Conservation (phyloP, 352 stramenopile genomes). For the Peronosclerospora sorghi region DNA sequence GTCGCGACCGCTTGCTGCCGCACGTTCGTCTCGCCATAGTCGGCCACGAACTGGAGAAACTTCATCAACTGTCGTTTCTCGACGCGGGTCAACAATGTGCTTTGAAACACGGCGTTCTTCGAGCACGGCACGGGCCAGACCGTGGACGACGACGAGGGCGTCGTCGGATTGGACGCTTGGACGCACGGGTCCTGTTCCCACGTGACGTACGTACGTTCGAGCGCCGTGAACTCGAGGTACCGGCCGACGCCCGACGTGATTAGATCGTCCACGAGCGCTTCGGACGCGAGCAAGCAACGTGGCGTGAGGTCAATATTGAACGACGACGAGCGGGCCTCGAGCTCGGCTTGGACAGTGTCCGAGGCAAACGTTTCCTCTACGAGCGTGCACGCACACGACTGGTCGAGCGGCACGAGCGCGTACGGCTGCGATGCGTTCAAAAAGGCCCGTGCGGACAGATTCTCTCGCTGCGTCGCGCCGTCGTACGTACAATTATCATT, state of each 20-base stretch:
- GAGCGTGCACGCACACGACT: conserved; percentile 34
- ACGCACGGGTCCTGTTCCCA: background rate
- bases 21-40: conserved; percentile 72
- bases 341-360: conserved; percentile 20
- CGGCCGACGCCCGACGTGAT: conserved; percentile 76
- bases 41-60: conserved; percentile 83
- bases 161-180: too few species aligned
- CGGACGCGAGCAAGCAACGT: conserved; percentile 69
- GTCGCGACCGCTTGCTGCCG: conserved; percentile 60
- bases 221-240: conserved; percentile 83
- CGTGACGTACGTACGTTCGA: conserved; percentile 71
- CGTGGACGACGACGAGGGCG: conserved; percentile 5
- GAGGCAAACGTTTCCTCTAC: conserved; percentile 32
- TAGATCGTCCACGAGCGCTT: conserved; percentile 69
- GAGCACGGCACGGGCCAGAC: conserved; percentile 81
- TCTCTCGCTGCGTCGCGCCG: background rate
- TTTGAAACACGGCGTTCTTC: conserved; percentile 86
- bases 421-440: conserved; percentile 9
- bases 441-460: background rate
- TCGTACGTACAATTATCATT: conserved; percentile 28
- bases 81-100: conserved; percentile 67
- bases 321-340: conserved; percentile 34
- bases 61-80: conserved; percentile 88
- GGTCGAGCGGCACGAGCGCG: conserved; percentile 39
- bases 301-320: conserved; percentile 76